A percentile compares a stretch with the other conserved stretches of the same genome.
These are phyloP conservation scores for Torrubiellomyces zombiae DNA, from an alignment of 2,329 filamentous ascomycete species.

Conservation along the genomic window DNA sequence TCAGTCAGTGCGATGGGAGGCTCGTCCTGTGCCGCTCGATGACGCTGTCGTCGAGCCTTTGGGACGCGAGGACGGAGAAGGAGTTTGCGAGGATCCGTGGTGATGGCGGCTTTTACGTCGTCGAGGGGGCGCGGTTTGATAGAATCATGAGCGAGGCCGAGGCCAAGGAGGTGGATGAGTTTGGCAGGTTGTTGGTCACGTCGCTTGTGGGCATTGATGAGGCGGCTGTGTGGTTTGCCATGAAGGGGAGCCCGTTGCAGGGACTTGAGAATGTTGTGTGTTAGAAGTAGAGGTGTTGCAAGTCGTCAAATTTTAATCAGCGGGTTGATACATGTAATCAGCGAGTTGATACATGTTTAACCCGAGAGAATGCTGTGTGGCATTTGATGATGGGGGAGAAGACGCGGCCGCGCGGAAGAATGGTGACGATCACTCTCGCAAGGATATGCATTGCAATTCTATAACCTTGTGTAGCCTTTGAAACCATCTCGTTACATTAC, in stretches of 20 bases:
- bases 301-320: neutral
- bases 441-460: no score
- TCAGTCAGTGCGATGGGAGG: conserved; percentile 12
- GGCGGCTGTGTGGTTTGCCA: conserved; percentile 16
- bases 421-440: no score
- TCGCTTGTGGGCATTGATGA: conserved; percentile 16
- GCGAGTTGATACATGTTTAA: no score
- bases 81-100: conserved; percentile 22
- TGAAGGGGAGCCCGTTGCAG: conserved; percentile 6
- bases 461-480: no score
- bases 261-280: neutral
- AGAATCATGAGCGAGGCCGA: conserved; percentile 16
- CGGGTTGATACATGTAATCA: no score
- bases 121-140: conserved; percentile 13
- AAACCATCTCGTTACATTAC: no score
- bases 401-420: no score
- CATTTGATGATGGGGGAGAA: no score
- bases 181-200: conserved; percentile 21
- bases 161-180: conserved; percentile 25
- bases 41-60: conserved; percentile 22
- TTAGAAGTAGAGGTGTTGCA: neutral
- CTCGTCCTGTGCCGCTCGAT: conserved; percentile 18
- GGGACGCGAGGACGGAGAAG: conserved; percentile 17
- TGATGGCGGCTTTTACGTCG: conserved; percentile 17
- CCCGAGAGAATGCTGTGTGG: no score